Evolutionary conservation across 108 stramenopile species (phyloP).

Genomic region (Skeletonema marinoi): DNA sequence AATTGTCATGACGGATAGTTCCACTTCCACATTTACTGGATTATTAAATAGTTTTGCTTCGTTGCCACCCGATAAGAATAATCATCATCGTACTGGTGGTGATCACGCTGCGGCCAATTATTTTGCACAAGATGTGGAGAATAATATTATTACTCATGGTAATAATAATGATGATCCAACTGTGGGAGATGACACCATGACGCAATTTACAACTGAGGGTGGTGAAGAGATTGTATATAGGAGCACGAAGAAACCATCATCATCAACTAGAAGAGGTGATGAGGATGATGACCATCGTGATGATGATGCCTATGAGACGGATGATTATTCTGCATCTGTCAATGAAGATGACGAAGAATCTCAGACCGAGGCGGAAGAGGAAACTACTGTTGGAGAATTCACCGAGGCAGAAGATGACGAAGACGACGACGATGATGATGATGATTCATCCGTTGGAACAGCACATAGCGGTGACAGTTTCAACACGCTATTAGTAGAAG

Average conservation of each 20-base stretch:
- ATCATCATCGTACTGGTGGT: no score
- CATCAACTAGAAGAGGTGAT: background rate
- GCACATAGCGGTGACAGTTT: background rate
- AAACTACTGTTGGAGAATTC: background rate
- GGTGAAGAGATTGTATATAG: background rate
- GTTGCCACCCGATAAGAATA: no score
- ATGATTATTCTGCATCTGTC: background rate
- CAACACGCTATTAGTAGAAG: background rate
- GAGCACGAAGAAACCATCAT: background rate
- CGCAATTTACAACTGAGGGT: no score
- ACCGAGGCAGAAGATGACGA: background rate
- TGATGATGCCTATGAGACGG: background rate
- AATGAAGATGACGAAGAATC: background rate
- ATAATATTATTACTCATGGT: no score
- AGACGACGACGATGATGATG: background rate
- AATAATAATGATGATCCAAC: no score
- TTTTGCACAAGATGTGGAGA: no score
- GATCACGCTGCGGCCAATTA: no score
- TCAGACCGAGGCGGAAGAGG: background rate
- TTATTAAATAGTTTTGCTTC: background rate
- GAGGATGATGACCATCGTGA: background rate
- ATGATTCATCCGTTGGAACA: background rate
- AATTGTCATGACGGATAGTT: background rate
- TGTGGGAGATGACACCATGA: no score
- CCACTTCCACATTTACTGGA: background rate